Evolutionary conservation across 2,329 filamentous ascomycete species (phyloP).

Genomic region (Paraphaeosphaeria sporulosa): DNA sequence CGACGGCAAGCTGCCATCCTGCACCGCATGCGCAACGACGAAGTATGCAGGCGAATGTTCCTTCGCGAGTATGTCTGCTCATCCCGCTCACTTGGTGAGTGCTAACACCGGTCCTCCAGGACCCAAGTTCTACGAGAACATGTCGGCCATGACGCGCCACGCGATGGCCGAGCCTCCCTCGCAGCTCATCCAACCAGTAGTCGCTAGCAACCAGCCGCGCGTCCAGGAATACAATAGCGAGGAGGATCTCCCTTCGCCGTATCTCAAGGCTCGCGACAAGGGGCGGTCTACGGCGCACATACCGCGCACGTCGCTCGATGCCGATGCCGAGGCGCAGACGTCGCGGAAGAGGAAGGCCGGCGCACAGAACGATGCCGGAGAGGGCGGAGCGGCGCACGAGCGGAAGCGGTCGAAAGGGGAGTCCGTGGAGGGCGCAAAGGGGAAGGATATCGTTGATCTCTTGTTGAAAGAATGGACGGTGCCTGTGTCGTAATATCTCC

Average conservation of each 20-base stretch:
- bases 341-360: conserved; percentile 1
- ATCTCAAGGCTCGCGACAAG: conserved; percentile 3
- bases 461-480: conserved; percentile 28
- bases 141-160: conserved; percentile 2
- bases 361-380: neutral
- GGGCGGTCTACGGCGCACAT: neutral
- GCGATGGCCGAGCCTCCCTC: neutral
- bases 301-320: neutral
- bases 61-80: neutral
- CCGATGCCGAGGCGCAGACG: neutral
- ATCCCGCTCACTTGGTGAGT: neutral
- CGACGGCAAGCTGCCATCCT: conserved; percentile 90
- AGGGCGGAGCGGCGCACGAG: neutral
- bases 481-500: conserved; percentile 2
- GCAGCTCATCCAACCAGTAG: neutral
- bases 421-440: neutral
- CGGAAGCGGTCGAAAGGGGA: conserved; percentile 10
- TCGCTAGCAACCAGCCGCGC: neutral
- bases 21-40: conserved; percentile 90
- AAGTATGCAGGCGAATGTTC: conserved; percentile 81
- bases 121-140: neutral
- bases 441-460: conserved; percentile 28
- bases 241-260: conserved; percentile 4
- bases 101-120: neutral
- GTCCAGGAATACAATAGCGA: conserved; percentile 1